phyloP scores from a whole-genome alignment of 495 filamentous ascomycete species.

The Melanomma pulvis-pyrius region DNA sequence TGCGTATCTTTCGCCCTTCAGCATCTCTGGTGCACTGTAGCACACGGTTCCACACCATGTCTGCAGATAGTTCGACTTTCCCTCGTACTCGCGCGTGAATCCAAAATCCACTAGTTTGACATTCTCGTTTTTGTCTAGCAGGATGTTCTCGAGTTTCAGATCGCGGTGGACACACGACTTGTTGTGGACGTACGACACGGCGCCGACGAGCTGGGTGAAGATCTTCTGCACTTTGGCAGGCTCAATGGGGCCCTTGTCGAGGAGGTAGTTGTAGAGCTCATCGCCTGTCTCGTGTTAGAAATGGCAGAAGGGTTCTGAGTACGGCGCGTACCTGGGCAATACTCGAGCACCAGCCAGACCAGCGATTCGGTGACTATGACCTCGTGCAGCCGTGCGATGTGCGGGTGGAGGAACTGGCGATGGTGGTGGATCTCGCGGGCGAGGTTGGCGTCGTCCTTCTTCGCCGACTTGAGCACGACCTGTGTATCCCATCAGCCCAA shows the following conservation, averaged over 20 bases:
- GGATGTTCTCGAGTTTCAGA: slow-evolving; percentile 94
- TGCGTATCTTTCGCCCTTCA: slow-evolving; percentile 96
- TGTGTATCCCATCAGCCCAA: slow-evolving; percentile 41
- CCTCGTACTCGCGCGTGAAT: slow-evolving; percentile 96
- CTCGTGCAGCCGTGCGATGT: slow-evolving; percentile 95
- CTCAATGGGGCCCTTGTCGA: slow-evolving; percentile 80
- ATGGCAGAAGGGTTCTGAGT: background rate
- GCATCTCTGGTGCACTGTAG: slow-evolving; percentile 97
- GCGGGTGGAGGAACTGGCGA: slow-evolving; percentile 94
- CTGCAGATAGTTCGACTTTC: slow-evolving; percentile 90
- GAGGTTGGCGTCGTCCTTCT: slow-evolving; percentile 92
- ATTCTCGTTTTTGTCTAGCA: slow-evolving; percentile 95
- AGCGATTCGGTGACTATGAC: slow-evolving; percentile 93
- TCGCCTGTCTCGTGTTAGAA: slow-evolving; percentile 63
- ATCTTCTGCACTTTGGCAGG: slow-evolving; percentile 91
- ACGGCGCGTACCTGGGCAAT: slow-evolving; percentile 77
- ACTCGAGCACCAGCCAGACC: slow-evolving; percentile 96
- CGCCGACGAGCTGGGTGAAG: slow-evolving; percentile 93
- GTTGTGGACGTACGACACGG: slow-evolving; percentile 92
- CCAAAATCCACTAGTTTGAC: slow-evolving; percentile 99
- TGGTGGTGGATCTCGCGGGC: slow-evolving; percentile 98
- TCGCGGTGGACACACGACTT: slow-evolving; percentile 96
- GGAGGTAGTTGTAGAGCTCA: slow-evolving; percentile 94
- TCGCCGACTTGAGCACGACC: slow-evolving; percentile 97
- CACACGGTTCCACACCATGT: slow-evolving; percentile 98